Percentiles rank a stretch among this genome's conserved stretches.
Evolutionary conservation across 768 basidiomycete species (phyloP).

Genomic region (Lactarius evosmus): DNA sequence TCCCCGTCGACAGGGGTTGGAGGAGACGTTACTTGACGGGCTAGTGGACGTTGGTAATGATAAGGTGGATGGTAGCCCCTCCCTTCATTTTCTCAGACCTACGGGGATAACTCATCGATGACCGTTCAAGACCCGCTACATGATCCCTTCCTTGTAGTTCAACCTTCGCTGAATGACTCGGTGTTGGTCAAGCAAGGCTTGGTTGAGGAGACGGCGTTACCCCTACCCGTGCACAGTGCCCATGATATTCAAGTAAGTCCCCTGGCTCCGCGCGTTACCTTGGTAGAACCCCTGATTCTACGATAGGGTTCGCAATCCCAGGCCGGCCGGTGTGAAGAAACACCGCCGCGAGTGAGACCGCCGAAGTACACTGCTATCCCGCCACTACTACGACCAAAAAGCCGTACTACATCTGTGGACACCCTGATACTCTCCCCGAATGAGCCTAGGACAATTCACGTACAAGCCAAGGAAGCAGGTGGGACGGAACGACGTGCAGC

Average conservation of each 20-base stretch:
- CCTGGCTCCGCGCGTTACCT: neutral
- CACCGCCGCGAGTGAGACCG: neutral
- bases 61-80: conserved; percentile 13
- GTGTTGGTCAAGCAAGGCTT: conserved; percentile 24
- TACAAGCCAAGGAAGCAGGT: neutral
- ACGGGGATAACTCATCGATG: neutral
- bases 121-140: neutral
- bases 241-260: conserved; percentile 19
- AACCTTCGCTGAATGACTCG: conserved; percentile 26
- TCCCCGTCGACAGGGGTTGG: conserved; percentile 11
- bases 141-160: conserved; percentile 27
- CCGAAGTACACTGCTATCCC: neutral
- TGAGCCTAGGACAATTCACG: neutral
- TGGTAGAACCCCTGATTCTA: neutral
- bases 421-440: neutral
- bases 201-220: conserved; percentile 18
- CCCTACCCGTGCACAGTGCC: conserved; percentile 21
- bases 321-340: neutral
- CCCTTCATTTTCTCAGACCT: neutral
- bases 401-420: neutral
- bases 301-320: conserved; percentile 2
- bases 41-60: neutral
- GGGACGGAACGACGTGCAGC: neutral
- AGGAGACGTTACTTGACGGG: conserved; percentile 11
- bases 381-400: neutral